Base-by-base conservation (phyloP, 2,329 filamentous ascomycete species). In the Colletotrichum caudatum region DNA sequence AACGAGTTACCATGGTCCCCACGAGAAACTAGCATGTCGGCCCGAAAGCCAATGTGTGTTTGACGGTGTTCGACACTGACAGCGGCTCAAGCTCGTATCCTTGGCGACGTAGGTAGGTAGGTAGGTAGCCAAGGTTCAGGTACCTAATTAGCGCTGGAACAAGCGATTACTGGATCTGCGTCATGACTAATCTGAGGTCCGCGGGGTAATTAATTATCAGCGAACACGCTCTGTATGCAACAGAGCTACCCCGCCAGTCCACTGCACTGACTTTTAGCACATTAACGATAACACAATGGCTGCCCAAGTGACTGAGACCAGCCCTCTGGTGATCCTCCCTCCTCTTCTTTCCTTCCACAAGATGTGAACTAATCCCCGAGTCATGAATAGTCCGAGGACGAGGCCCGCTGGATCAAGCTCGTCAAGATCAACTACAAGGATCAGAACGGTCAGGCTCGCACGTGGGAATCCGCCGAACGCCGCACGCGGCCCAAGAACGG, bases 391-490 rank as follows among this genome's bases (percentile, higher is more conserved):
- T 75, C 81, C 41, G 82, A 86, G 33, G 79, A 77, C 14, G 87
- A 91, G 69, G 89, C 89, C 26, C 84, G 83, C 76, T 91, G 89
- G 89, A 87, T 87, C 41, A 89, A 86, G 76, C 82, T 91, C 8
- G 82, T 88, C 74, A 87, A 88, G 88, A 87, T 89, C 74, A 87
- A 85, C 44, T 94, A 94, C 79, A 82, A 84, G 66, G 92, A 94
- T 76, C 87, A 89, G 26, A 84, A 86, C 44, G 89, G 89, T 74
- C 82, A 83, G 20, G 79, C 82, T 0, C 86, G 92, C 64, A 89
- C 87, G 39, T 94, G 92, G 92, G 92, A 94, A 78, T 92, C 90
- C 0, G 90, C 90, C 20, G 90, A 93, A 80, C 88, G 92, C n/a
- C 86, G 86, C 39, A 94, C 92, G 0, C 88, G 92, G 4, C 91